These are phyloP conservation scores for Thozetella sp. DNA, from an alignment of 495 filamentous ascomycete species.

Conservation along the genomic window DNA sequence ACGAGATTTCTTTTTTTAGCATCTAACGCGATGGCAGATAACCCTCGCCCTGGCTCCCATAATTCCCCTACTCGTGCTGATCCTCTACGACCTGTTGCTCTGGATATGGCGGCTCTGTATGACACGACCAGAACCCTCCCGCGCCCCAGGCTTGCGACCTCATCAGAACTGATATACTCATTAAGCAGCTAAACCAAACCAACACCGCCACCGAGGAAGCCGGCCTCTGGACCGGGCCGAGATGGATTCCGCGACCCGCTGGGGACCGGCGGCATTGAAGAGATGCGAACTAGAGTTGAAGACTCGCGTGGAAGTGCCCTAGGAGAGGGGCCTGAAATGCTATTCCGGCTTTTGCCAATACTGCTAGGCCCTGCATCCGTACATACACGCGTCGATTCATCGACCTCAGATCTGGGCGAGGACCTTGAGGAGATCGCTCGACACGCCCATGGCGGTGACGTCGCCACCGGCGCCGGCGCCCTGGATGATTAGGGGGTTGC, in stretches of 20 bases:
- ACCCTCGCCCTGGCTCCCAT: conserved; percentile 23
- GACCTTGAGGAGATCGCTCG: conserved; percentile 86
- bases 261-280: no score
- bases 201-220: neutral
- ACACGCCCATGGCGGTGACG: conserved; percentile 95
- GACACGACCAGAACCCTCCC: conserved; percentile 14
- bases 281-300: no score
- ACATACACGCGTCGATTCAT: neutral
- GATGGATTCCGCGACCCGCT: neutral
- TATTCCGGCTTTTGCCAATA: neutral
- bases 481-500: conserved; percentile 88
- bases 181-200: no score
- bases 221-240: no score
- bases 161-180: neutral
- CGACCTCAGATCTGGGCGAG: conserved; percentile 47
- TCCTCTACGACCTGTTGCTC: conserved; percentile 44
- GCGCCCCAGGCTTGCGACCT: neutral
- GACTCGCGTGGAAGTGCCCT: no score
- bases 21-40: conserved; percentile 12
- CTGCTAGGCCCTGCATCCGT: neutral
- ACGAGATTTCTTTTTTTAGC: neutral
- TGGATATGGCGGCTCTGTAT: conserved; percentile 40
- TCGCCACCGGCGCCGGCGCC: conserved; percentile 93
- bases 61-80: conserved; percentile 25
- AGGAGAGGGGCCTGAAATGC: no score